A percentile compares a stretch with the other conserved stretches of the same genome.
Conservation (phyloP, 2,329 filamentous ascomycete genomes). For the Phaeosphaeriaceae sp. region DNA sequence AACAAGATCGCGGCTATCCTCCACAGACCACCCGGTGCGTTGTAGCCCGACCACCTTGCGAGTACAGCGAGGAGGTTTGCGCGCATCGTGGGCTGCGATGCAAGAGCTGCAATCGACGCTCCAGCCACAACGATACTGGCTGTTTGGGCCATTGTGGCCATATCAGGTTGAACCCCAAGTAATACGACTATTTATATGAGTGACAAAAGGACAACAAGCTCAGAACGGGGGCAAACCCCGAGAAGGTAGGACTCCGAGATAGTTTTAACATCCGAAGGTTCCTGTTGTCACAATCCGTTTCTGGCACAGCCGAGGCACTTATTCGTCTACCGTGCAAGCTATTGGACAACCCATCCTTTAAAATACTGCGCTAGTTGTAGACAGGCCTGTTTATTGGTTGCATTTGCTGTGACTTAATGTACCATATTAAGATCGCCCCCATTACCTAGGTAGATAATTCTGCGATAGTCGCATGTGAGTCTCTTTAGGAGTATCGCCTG, state of each 20-base stretch:
- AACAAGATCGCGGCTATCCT: conserved; percentile 42
- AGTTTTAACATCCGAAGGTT: background rate
- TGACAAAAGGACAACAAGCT: background rate
- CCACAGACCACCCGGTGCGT: conserved; percentile 44
- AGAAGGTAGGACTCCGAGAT: background rate
- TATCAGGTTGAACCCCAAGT: conserved; percentile 30
- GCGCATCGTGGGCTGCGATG: conserved; percentile 28
- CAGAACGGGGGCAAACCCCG: background rate
- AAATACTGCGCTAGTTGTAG: too few species aligned
- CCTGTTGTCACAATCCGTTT: background rate
- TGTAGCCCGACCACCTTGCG: conserved; percentile 35
- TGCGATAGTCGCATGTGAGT: too few species aligned
- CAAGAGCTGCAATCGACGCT: conserved; percentile 30
- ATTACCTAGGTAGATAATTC: too few species aligned
- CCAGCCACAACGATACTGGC: conserved; percentile 27
- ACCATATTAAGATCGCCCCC: too few species aligned
- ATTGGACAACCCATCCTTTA: too few species aligned
- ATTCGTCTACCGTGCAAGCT: too few species aligned
- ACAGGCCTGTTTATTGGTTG: too few species aligned
- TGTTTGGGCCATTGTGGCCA: conserved; percentile 27
- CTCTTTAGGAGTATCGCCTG: too few species aligned
- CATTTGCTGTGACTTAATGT: too few species aligned
- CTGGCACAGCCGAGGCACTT: too few species aligned
- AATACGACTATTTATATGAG: background rate
- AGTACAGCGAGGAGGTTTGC: conserved; percentile 16